Conservation (phyloP, 1,284 basidiomycete genomes). For the Leccinum holopus region DNA sequence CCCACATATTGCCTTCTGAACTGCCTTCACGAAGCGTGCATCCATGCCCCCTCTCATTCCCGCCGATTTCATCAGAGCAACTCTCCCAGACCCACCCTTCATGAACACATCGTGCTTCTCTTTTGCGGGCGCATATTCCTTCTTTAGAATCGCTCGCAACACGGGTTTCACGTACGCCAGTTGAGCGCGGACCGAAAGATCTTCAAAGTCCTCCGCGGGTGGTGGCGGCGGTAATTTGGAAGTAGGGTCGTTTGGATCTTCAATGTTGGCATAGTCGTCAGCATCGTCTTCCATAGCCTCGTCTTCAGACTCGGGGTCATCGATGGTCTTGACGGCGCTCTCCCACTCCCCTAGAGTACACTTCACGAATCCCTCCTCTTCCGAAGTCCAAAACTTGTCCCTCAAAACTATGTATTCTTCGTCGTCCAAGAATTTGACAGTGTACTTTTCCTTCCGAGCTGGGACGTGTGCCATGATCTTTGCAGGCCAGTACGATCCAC, state of each 20-base stretch:
- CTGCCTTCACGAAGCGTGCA: conserved; percentile 46
- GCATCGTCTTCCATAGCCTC: conserved; percentile 40
- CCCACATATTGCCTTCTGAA: conserved; percentile 45
- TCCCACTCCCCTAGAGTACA: conserved; percentile 61
- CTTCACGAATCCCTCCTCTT: conserved; percentile 54
- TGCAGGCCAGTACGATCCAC: conserved; percentile 63
- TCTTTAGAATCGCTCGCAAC: conserved; percentile 54
- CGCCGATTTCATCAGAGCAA: conserved; percentile 45
- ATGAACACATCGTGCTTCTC: conserved; percentile 54
- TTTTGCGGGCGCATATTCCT: conserved; percentile 52
- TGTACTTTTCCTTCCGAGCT: conserved; percentile 42
- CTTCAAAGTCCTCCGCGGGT: conserved; percentile 40
- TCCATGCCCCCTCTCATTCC: conserved; percentile 54
- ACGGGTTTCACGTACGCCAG: conserved; percentile 64
- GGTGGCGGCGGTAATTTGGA: conserved; percentile 41
- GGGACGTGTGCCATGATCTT: conserved; percentile 51
- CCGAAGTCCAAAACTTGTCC: conserved; percentile 54
- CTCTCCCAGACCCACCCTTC: conserved; percentile 51
- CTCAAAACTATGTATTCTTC: conserved; percentile 41
- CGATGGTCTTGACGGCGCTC: conserved; percentile 44
- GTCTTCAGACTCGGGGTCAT: conserved; percentile 49
- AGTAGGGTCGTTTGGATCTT: conserved; percentile 32
- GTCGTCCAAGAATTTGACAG: conserved; percentile 56
- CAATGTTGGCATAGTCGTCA: conserved; percentile 15
- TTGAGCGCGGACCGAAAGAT: conserved; percentile 54